A percentile compares a stretch with the other conserved stretches of the same genome.
phyloP scores from a whole-genome alignment of 768 basidiomycete genomes.

The Tremella fuciformis region DNA sequence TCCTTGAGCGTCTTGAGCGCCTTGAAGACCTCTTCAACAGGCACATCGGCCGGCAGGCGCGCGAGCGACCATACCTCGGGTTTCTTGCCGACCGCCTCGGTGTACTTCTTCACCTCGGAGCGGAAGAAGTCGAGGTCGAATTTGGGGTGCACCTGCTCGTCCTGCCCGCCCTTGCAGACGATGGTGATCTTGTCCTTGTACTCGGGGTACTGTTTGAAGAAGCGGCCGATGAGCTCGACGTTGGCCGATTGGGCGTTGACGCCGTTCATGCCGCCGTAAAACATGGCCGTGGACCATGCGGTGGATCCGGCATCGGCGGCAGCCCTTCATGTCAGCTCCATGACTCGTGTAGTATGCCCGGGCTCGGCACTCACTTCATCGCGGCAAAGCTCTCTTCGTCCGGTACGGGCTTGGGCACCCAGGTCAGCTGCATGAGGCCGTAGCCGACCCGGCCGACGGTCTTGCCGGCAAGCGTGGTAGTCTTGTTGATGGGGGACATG shows the following conservation, averaged over 20 bases:
- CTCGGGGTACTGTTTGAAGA: slow-evolving; percentile 55
- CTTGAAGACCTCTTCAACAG: slow-evolving; percentile 56
- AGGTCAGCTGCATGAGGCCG: slow-evolving; percentile 65
- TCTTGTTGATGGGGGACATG: too few species aligned
- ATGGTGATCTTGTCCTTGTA: slow-evolving; percentile 57
- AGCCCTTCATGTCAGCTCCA: slow-evolving; percentile 29
- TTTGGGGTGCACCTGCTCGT: slow-evolving; percentile 6
- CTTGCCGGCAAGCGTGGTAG: slow-evolving; percentile 29
- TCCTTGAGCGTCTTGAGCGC: slow-evolving; percentile 57
- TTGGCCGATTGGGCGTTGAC: slow-evolving; percentile 53
- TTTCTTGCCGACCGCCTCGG: slow-evolving; percentile 58
- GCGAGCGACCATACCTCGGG: slow-evolving; percentile 60
- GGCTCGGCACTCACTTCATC: slow-evolving; percentile 56
- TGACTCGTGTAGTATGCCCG: background rate
- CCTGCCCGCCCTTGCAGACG: slow-evolving; percentile 56
- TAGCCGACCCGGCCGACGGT: slow-evolving; percentile 37
- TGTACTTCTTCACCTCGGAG: slow-evolving; percentile 57
- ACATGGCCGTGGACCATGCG: slow-evolving; percentile 56
- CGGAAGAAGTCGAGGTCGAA: slow-evolving; percentile 54
- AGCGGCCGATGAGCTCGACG: slow-evolving; percentile 57
- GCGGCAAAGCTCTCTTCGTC: slow-evolving; percentile 65
- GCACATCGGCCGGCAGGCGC: slow-evolving; percentile 52
- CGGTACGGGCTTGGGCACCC: slow-evolving; percentile 55
- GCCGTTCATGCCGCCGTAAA: slow-evolving; percentile 57
- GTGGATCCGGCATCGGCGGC: slow-evolving; percentile 49